Evolutionary conservation across 1,284 basidiomycete genomes (phyloP).

Genomic region (Testicularia cyperi): DNA sequence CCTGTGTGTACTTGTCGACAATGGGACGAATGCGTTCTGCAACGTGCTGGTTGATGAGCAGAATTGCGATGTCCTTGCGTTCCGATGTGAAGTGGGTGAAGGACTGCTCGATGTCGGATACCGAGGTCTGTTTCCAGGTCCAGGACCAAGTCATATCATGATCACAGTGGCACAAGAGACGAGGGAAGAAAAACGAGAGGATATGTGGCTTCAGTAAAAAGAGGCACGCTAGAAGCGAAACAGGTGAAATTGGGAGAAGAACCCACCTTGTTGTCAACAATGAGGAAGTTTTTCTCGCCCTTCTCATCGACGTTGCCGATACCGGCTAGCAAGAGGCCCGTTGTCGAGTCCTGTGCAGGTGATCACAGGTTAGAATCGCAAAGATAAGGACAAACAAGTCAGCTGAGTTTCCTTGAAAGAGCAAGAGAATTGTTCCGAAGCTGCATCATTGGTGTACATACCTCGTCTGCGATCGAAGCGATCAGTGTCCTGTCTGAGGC

Average conservation of each 20-base stretch:
- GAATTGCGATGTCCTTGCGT: slow-evolving; percentile 57
- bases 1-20: slow-evolving; percentile 90
- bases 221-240: background rate
- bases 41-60: slow-evolving; percentile 60
- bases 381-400: too few relatives aligned
- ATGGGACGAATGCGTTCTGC: slow-evolving; percentile 89
- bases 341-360: slow-evolving; percentile 50
- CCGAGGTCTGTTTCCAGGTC: slow-evolving; percentile 35
- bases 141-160: too few relatives aligned
- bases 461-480: slow-evolving; percentile 53
- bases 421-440: too few relatives aligned
- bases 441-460: too few relatives aligned
- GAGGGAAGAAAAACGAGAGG: background rate
- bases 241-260: background rate
- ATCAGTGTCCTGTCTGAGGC: slow-evolving; percentile 46
- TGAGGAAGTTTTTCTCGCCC: slow-evolving; percentile 58
- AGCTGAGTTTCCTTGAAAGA: too few relatives aligned
- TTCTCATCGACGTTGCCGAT: slow-evolving; percentile 54
- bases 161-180: background rate
- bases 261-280: slow-evolving; percentile 54
- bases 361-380: background rate
- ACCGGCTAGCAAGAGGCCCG: slow-evolving; percentile 57
- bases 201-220: background rate
- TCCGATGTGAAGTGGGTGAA: slow-evolving; percentile 51
- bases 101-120: slow-evolving; percentile 53